A percentile compares a stretch with the other conserved stretches of the same genome.
Conservation (phyloP, 1,284 basidiomycete species). For the Puccinia hordei region DNA sequence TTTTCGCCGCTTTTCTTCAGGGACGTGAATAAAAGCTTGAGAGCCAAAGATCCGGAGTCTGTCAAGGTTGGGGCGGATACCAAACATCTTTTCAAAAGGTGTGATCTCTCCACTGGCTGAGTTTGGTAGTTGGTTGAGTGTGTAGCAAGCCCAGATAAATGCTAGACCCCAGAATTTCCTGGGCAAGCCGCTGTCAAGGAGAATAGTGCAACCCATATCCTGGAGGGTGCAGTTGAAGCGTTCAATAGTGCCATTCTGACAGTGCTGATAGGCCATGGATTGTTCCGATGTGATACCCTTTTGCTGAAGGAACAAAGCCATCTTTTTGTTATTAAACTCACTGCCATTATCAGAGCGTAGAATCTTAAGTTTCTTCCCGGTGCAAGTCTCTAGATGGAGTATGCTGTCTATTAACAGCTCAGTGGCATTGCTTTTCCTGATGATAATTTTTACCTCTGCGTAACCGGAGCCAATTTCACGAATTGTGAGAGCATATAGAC, state of each 20-base stretch:
- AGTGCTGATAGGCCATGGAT: background rate
- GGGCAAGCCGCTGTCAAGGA: background rate
- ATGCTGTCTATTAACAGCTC: background rate
- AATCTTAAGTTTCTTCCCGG: background rate
- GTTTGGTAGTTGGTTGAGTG: background rate
- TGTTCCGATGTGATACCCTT: conserved; percentile 18
- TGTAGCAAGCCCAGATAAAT: background rate
- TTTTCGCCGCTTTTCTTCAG: background rate
- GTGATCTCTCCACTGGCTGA: background rate
- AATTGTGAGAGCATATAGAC: background rate
- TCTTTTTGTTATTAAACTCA: background rate
- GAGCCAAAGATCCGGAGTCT: background rate
- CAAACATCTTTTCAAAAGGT: conserved; percentile 11
- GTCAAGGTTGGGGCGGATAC: background rate
- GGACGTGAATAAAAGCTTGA: background rate
- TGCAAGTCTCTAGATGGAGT: background rate
- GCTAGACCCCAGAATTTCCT: background rate
- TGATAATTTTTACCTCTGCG: background rate
- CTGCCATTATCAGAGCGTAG: background rate
- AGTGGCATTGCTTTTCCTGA: background rate
- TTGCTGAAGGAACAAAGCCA: background rate
- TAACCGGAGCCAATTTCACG: background rate
- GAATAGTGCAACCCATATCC: background rate
- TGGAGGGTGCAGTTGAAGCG: conserved; percentile 3
- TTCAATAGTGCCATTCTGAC: conserved; percentile 6